phyloP scores from a whole-genome alignment of 1,139 yeast species.

The Zygosaccharomyces sapae region DNA sequence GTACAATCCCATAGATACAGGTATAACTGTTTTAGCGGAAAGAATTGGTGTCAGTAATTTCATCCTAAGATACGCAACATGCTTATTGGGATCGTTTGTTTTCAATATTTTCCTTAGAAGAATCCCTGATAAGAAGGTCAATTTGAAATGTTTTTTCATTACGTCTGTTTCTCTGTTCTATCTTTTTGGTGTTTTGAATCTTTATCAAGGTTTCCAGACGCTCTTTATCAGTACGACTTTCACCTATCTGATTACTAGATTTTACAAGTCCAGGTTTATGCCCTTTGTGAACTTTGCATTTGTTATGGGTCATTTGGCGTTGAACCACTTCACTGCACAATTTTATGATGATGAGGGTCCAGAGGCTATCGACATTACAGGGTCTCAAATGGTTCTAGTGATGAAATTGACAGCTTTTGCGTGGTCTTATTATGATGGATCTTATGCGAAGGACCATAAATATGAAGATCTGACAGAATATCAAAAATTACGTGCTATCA shows the following conservation, averaged over 20 bases:
- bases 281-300: conserved; percentile 84
- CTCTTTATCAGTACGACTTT: conserved; percentile 62
- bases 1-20: conserved; percentile 32
- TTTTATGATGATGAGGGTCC: conserved; percentile 57
- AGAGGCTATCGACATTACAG: conserved; percentile 75
- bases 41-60: conserved; percentile 67
- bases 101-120: conserved; percentile 77
- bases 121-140: conserved; percentile 60
- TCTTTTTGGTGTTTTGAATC: conserved; percentile 68
- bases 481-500: conserved; percentile 58
- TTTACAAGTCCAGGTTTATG: conserved; percentile 64
- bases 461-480: conserved; percentile 40
- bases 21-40: conserved; percentile 43
- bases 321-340: conserved; percentile 68
- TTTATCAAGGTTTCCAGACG: conserved; percentile 64
- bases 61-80: conserved; percentile 65
- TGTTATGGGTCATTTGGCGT: conserved; percentile 73
- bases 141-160: conserved; percentile 63
- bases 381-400: conserved; percentile 94
- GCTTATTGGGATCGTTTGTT: conserved; percentile 81
- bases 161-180: conserved; percentile 61
- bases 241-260: conserved; percentile 64
- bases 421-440: conserved; percentile 89
- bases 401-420: conserved; percentile 92
- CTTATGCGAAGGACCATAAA: conserved; percentile 33